Evolutionary conservation across 805 yeast genomes (phyloP).

Genomic region (Teunomyces funiuensis): DNA sequence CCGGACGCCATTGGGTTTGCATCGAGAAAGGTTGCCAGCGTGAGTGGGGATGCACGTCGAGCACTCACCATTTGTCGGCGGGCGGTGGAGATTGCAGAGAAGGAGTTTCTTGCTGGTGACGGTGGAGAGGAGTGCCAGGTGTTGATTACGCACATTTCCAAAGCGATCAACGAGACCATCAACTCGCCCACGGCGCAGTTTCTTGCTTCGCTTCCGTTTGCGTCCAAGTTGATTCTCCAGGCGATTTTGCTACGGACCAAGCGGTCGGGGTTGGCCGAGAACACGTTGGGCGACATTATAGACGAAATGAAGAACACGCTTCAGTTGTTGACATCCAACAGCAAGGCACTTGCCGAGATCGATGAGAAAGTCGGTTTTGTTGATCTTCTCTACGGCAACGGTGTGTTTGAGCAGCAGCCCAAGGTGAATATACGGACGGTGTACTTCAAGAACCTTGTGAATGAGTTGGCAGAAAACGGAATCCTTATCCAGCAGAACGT

Average conservation of each 20-base stretch:
- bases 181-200: constrained; percentile 68
- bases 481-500: constrained; percentile 65
- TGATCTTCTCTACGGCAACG: constrained; percentile 31
- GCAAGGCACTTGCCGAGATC: constrained; percentile 16
- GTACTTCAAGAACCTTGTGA: constrained; percentile 59
- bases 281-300: constrained; percentile 68
- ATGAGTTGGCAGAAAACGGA: constrained; percentile 79
- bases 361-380: constrained; percentile 25
- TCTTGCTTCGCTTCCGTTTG: constrained; percentile 59
- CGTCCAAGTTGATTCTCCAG: constrained; percentile 69
- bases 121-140: constrained; percentile 42
- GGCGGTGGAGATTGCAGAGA: constrained; percentile 85
- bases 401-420: constrained; percentile 8
- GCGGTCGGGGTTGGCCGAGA: constrained; percentile 70
- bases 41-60: constrained; percentile 95
- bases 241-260: constrained; percentile 64
- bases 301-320: constrained; percentile 67
- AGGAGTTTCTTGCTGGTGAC: constrained; percentile 42
- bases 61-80: constrained; percentile 85
- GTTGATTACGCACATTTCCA: constrained; percentile 69
- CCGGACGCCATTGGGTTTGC: constrained; percentile 88
- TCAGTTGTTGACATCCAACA: constrained; percentile 38
- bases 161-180: constrained; percentile 77
- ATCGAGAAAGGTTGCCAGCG: constrained; percentile 90
- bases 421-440: constrained; percentile 46